These are phyloP conservation scores for Epichloe brachyelytri DNA, from an alignment of 2,329 filamentous ascomycete genomes.

Conservation along the genomic window DNA sequence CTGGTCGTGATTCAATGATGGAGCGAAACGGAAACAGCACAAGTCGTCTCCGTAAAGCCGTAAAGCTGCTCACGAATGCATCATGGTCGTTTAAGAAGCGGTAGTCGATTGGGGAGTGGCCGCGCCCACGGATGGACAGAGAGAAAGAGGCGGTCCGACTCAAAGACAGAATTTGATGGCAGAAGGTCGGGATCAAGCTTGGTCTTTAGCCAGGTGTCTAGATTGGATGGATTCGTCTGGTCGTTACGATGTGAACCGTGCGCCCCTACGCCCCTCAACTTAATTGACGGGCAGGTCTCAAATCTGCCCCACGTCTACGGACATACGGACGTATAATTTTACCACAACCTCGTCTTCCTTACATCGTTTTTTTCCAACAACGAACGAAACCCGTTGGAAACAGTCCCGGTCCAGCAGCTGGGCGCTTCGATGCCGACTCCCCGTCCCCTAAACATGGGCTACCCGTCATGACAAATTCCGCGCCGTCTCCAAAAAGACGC, in stretches of 20 bases:
- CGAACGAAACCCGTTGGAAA: too few species aligned
- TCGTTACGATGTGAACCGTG: too few species aligned
- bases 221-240: too few species aligned
- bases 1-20: neutral
- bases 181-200: neutral
- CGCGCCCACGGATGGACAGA: neutral
- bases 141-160: neutral
- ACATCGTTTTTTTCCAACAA: too few species aligned
- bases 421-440: neutral
- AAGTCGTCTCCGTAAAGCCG: neutral
- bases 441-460: constrained; percentile 9
- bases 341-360: too few species aligned
- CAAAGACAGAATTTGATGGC: neutral
- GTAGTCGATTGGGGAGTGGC: neutral
- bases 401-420: too few species aligned
- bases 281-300: too few species aligned
- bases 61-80: neutral
- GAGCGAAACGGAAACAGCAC: neutral
- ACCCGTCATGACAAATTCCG: constrained; percentile 20
- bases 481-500: constrained; percentile 27
- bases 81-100: neutral
- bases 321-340: too few species aligned
- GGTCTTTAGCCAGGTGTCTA: neutral
- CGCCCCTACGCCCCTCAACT: too few species aligned
- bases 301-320: too few species aligned